Evolutionary conservation across 148 eudicot genomes (phyloP).

Genomic region (Chenopodium berlandieri): DNA sequence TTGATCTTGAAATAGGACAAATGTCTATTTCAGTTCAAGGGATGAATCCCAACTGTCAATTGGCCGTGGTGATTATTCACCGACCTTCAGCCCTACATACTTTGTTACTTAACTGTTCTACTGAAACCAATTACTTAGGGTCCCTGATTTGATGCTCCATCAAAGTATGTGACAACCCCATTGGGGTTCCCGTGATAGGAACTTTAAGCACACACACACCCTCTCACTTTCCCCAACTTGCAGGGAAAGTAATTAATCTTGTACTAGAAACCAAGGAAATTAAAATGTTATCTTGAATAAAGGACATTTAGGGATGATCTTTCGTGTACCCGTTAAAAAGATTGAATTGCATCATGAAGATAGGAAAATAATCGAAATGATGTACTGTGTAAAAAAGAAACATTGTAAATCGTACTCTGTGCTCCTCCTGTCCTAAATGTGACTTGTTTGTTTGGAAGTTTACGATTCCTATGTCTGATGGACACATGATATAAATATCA

Average conservation of each 20-base stretch:
- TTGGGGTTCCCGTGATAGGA: conserved; percentile 8
- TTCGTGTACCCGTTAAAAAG: not conserved
- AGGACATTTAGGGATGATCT: not conserved
- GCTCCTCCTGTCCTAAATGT: not conserved
- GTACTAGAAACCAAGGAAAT: not conserved
- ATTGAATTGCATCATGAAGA: not conserved
- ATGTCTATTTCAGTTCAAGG: not conserved
- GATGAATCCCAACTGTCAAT: conserved; percentile 2
- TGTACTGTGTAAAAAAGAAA: not conserved
- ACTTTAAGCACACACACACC: not conserved
- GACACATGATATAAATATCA: not conserved
- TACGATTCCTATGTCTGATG: not conserved
- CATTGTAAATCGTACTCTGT: not conserved
- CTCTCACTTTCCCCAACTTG: not conserved
- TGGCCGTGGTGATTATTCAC: conserved; percentile 12
- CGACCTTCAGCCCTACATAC: conserved; percentile 1
- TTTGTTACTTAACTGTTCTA: not conserved
- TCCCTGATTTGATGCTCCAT: not conserved
- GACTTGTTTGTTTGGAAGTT: no score
- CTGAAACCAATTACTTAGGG: not conserved
- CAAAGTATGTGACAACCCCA: not conserved
- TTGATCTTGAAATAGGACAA: conserved; percentile 11
- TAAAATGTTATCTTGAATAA: not conserved
- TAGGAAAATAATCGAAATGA: no score
- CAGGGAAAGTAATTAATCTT: not conserved